Evolutionary conservation across 2,329 filamentous ascomycete genomes (phyloP).

Genomic region (Aureobasidium sp.): DNA sequence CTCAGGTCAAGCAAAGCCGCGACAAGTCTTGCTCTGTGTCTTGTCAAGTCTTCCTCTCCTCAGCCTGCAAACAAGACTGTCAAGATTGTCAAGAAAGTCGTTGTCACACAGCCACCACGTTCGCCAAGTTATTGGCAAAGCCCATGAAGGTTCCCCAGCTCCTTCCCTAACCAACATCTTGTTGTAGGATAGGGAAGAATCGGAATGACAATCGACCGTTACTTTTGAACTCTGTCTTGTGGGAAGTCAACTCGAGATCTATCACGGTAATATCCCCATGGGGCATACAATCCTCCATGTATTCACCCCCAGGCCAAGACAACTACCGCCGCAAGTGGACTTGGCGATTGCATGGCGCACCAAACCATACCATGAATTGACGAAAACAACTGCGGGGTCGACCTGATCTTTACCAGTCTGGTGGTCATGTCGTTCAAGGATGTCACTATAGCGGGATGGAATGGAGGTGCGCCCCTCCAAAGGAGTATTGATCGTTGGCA

Average conservation of each 20-base stretch:
- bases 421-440: background rate
- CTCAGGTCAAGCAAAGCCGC: background rate
- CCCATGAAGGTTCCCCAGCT: background rate
- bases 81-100: background rate
- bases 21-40: background rate
- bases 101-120: background rate
- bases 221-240: background rate
- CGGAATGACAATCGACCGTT: background rate
- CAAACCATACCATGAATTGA: background rate
- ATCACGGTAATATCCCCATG: background rate
- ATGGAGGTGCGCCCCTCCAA: conserved; percentile 6
- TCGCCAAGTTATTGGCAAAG: background rate
- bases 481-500: background rate
- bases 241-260: background rate
- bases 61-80: background rate
- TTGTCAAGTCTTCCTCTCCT: background rate
- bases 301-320: background rate
- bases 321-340: background rate
- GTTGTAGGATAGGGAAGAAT: too few species aligned
- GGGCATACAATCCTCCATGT: background rate
- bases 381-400: background rate
- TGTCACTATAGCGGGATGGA: background rate
- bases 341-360: conserved; percentile 8
- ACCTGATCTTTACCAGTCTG: background rate
- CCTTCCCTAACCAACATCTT: background rate